Evolutionary conservation across 768 basidiomycete genomes (phyloP).

Genomic region (Sarcodon aspratus): DNA sequence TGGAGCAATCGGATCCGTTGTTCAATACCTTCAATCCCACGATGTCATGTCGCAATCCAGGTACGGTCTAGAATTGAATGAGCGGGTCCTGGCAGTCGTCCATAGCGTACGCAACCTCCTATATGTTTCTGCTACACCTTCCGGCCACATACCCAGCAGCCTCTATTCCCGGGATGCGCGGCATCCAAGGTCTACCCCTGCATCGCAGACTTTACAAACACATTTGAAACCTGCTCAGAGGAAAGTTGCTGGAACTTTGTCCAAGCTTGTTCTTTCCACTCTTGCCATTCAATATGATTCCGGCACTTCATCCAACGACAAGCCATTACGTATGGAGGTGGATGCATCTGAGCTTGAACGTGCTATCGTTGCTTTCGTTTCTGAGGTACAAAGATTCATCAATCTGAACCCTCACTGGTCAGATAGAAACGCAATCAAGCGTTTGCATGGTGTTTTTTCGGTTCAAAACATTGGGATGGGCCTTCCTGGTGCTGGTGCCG

Average conservation of each 20-base stretch:
- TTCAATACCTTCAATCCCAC: constrained; percentile 44
- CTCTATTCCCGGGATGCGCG: constrained; percentile 39
- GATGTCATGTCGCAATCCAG: constrained; percentile 31
- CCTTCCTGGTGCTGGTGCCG: constrained; percentile 70
- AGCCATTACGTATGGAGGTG: constrained; percentile 53
- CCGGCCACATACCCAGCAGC: constrained; percentile 47
- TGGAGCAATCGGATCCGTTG: constrained; percentile 48
- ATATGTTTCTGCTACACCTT: constrained; percentile 25
- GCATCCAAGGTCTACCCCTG: constrained; percentile 29
- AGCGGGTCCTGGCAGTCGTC: constrained; percentile 50
- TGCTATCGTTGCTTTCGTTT: constrained; percentile 55
- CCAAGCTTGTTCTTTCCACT: constrained; percentile 82
- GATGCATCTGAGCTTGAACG: constrained; percentile 70
- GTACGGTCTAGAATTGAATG: constrained; percentile 51
- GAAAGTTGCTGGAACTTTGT: constrained; percentile 82
- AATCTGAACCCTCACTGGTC: constrained; percentile 18
- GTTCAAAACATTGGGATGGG: constrained; percentile 61
- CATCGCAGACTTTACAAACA: constrained; percentile 33
- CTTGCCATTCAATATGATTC: constrained; percentile 82
- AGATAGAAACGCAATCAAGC: constrained; percentile 27
- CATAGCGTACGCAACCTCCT: constrained; percentile 68
- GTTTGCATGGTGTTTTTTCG: constrained; percentile 50
- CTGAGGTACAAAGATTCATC: constrained; percentile 55
- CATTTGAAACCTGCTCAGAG: constrained; percentile 69
- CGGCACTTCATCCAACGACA: constrained; percentile 47